A percentile compares a stretch with the other conserved stretches of the same genome.
These are phyloP conservation scores for Hymenoscyphus salicellus DNA, from an alignment of 2,329 filamentous ascomycete species.

Conservation along the genomic window DNA sequence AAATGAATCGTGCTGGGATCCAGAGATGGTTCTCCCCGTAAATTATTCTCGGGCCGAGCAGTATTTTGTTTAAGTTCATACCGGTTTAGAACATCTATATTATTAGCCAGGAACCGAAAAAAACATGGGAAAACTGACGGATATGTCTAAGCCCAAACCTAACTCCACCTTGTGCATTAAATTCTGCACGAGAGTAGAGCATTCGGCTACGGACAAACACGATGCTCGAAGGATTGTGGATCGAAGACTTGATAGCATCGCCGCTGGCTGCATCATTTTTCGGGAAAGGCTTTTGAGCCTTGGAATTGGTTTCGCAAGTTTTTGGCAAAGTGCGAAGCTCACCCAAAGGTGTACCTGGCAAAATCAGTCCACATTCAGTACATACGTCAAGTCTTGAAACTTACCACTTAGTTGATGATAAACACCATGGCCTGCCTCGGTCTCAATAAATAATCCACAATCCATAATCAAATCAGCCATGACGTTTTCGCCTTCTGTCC, in stretches of 20 bases:
- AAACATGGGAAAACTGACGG: slow-evolving; percentile 54
- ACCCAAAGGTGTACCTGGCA: slow-evolving; percentile 30
- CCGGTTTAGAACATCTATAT: slow-evolving; percentile 75
- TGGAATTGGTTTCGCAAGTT: not conserved
- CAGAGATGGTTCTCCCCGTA: slow-evolving; percentile 12
- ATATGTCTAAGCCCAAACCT: slow-evolving; percentile 76
- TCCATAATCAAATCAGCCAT: slow-evolving; percentile 76
- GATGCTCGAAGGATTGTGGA: slow-evolving; percentile 55
- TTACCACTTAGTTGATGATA: slow-evolving; percentile 77
- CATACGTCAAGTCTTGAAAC: slow-evolving; percentile 23
- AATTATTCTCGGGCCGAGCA: not conserved
- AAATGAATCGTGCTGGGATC: slow-evolving; percentile 62
- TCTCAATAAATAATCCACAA: slow-evolving; percentile 68
- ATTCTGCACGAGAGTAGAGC: slow-evolving; percentile 73
- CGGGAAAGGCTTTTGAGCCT: not conserved
- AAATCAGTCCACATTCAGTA: not conserved
- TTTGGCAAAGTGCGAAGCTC: slow-evolving; percentile 22
- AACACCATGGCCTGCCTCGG: slow-evolving; percentile 60
- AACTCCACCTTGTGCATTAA: slow-evolving; percentile 66
- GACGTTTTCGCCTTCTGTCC: slow-evolving; percentile 69
- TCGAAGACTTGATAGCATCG: not conserved
- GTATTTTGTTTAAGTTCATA: slow-evolving; percentile 40
- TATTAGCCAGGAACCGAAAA: slow-evolving; percentile 25
- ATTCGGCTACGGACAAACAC: slow-evolving; percentile 78
- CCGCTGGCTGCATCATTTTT: not conserved